A percentile compares a stretch with the other conserved stretches of the same genome.
Evolutionary conservation across 1,284 basidiomycete genomes (phyloP).

Genomic region (Ustilago nuda): DNA sequence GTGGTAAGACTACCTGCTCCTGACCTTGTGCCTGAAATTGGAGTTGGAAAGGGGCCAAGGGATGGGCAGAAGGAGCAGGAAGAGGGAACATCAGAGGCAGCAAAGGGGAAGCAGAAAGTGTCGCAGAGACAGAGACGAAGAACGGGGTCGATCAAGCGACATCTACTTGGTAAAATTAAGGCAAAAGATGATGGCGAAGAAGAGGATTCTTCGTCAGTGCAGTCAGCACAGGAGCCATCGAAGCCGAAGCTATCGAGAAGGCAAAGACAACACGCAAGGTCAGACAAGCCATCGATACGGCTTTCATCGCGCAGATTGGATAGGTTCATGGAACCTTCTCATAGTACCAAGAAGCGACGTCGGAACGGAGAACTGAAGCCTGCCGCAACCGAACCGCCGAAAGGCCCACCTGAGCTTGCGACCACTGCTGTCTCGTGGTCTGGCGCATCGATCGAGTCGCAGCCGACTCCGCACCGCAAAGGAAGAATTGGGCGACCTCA

Average conservation of each 20-base stretch:
- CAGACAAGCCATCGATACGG: background rate
- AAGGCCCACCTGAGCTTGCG: background rate
- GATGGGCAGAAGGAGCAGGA: background rate
- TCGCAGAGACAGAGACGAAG: conserved; percentile 30
- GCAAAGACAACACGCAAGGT: conserved; percentile 5
- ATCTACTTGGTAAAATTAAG: conserved; percentile 1
- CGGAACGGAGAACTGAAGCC: background rate
- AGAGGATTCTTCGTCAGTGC: background rate
- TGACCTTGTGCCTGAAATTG: conserved; percentile 13
- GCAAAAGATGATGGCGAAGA: background rate
- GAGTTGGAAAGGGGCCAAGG: background rate
- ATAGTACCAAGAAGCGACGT: background rate
- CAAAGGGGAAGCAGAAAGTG: background rate
- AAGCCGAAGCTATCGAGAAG: conserved; percentile 9
- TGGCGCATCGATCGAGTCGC: background rate
- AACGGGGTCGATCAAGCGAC: conserved; percentile 20
- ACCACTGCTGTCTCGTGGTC: background rate
- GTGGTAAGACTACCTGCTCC: conserved; percentile 32
- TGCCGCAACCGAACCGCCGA: background rate
- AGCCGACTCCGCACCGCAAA: background rate
- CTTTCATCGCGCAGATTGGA: background rate
- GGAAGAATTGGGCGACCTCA: conserved; percentile 10
- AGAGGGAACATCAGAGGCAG: background rate
- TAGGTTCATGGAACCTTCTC: background rate
- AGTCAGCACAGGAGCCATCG: background rate